Conservation (phyloP, 1,284 basidiomycete species). For the Cutaneotrichosporon sp. region DNA sequence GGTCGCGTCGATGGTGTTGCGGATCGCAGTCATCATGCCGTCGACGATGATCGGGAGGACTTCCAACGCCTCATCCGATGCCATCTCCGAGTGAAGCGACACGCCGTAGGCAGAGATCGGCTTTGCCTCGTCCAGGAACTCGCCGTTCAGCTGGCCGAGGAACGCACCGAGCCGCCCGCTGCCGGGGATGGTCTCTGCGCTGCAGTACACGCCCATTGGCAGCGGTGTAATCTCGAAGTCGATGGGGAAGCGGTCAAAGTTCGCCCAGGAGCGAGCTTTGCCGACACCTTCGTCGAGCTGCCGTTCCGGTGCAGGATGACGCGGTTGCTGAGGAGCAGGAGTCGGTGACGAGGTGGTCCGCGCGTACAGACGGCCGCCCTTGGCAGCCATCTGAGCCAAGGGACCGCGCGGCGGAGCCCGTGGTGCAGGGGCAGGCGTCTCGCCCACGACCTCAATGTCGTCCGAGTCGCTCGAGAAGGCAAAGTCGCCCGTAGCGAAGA, state of each 20-base stretch:
- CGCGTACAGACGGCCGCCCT: neutral
- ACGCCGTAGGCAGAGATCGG: conserved; percentile 22
- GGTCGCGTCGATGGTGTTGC: conserved; percentile 19
- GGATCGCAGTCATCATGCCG: conserved; percentile 20
- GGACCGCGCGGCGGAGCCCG: neutral
- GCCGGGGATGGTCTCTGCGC: conserved; percentile 27
- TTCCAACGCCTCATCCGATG: conserved; percentile 21
- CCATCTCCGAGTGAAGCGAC: conserved; percentile 29
- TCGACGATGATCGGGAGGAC: conserved; percentile 38
- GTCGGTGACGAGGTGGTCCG: neutral
- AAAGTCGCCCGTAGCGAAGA: conserved; percentile 46
- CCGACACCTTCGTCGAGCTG: conserved; percentile 42
- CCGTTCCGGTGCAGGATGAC: neutral
- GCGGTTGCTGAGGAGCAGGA: neutral
- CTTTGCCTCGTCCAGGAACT: conserved; percentile 12
- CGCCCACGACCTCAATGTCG: conserved; percentile 13
- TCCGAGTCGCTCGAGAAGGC: conserved; percentile 37
- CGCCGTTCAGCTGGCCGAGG: conserved; percentile 15
- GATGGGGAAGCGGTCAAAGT: conserved; percentile 48
- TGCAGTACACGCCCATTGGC: conserved; percentile 45
- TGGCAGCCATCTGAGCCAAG: neutral
- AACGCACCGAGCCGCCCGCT: conserved; percentile 27
- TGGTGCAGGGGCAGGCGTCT: conserved; percentile 6
- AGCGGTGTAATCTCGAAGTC: conserved; percentile 52
- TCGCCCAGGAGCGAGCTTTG: conserved; percentile 51